Base-by-base conservation (phyloP, 345 rosid genomes). In the Boechera stricta region DNA sequence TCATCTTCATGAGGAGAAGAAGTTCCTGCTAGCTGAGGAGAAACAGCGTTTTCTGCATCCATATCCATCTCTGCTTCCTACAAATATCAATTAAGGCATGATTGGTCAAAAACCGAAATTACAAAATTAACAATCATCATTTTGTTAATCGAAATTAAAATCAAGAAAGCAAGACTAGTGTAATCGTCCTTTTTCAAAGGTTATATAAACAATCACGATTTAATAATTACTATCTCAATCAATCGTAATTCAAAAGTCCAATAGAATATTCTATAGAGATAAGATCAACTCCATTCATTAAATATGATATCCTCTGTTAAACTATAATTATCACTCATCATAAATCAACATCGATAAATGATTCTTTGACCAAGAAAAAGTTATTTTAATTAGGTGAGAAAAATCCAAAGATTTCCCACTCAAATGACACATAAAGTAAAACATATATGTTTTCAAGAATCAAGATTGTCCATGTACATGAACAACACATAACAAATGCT, bases 181-280 rank as follows among this genome's bases (percentile, higher is more conserved):
- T 21, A 71, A 38, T 56, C 67, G 55, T 56, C 36, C 10, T 6
- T 71, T 42, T 39, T 41, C 47, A 78, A 56, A 59, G 57, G 8
- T 57, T 72, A 29, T 36, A 71, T 71, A 77, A 71, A 64, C 67
- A 77, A 71, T 70, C 44, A 70, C 32, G 66, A 71, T 71, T 78
- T 71, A 51, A 71, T 72, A 65, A 64, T 49, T 78, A 72, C 69
- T 41, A 59, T 72, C 76, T 59, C 72, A 52, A 72, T 78, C 81
- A 72, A 32, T 59, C 64, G 18, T 33, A 66, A 66, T 65, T 66
- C 77, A 51, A 58, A 65, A 72, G 73, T 78, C 73, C 51, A 72
- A 66, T 49, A 66, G 73, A 78, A 72, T 59, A 58, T 72, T 77
- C 54, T 48, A 71, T 64, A 64, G 66, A 13, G 80, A 71, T 64